Percentiles rank a stretch among this genome's conserved stretches.
These are phyloP conservation scores for Atkinsonella hypoxylon DNA, from an alignment of 2,329 filamentous ascomycete species.

Conservation along the genomic window DNA sequence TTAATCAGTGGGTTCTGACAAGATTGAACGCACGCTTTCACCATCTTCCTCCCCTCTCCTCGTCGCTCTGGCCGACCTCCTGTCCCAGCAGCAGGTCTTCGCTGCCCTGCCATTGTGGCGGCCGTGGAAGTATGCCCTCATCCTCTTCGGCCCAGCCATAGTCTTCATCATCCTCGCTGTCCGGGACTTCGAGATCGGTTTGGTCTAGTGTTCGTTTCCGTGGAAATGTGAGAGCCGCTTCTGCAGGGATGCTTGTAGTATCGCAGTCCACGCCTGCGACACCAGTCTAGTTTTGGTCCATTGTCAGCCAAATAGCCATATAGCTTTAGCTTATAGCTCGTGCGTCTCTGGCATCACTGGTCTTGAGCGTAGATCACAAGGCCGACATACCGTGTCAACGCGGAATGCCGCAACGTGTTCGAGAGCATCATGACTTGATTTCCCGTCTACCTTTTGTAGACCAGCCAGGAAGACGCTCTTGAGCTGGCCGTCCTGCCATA, in stretches of 20 bases:
- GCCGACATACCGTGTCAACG: constrained; percentile 30
- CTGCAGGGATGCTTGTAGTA: constrained; percentile 18
- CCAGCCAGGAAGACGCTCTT: constrained; percentile 47
- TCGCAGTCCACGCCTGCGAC: constrained; percentile 30
- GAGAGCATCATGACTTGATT: constrained; percentile 25
- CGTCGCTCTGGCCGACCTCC: constrained; percentile 28
- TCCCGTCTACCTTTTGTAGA: constrained; percentile 53
- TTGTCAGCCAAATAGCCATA: background rate
- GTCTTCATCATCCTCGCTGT: constrained; percentile 56
- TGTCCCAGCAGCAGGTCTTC: constrained; percentile 48
- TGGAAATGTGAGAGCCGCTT: constrained; percentile 24
- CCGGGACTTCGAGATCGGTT: constrained; percentile 46
- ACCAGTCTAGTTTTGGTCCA: constrained; percentile 25
- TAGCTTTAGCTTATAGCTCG: background rate
- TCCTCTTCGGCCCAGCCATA: constrained; percentile 62
- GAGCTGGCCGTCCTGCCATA: constrained; percentile 33
- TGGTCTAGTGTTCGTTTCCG: constrained; percentile 53
- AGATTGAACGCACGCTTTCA: constrained; percentile 2
- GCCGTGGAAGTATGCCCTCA: constrained; percentile 46
- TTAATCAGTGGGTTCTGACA: constrained; percentile 9
- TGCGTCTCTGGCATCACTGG: background rate
- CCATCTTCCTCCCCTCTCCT: constrained; percentile 12
- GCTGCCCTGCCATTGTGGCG: constrained; percentile 57
- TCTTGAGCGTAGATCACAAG: background rate
- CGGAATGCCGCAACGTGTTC: constrained; percentile 36